Evolutionary conservation across 805 yeast genomes (phyloP).

Genomic region (Metschnikowia arizonensis): DNA sequence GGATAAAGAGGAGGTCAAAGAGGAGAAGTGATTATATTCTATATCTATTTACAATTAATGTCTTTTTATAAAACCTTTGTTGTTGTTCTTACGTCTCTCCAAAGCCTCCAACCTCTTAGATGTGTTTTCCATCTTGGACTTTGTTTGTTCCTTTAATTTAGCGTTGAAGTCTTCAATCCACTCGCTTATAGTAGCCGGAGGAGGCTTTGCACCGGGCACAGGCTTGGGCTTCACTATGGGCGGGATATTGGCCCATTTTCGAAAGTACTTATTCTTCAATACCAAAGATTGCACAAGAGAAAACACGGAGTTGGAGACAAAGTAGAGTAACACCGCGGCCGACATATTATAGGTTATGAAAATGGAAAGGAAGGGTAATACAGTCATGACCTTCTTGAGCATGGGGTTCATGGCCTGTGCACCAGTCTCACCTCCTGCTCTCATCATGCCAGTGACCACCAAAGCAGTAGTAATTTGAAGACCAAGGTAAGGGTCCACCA

Average conservation of each 20-base stretch:
- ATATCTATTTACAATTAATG: too few species aligned
- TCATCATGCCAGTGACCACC: conserved; percentile 68
- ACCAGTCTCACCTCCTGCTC: conserved; percentile 90
- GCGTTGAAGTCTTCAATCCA: conserved; percentile 35
- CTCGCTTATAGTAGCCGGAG: conserved; percentile 33
- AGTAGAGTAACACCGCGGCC: conserved; percentile 80
- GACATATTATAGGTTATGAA: conserved; percentile 86
- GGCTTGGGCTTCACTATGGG: conserved; percentile 55
- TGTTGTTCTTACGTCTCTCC: conserved; percentile 30
- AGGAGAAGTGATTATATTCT: too few species aligned
- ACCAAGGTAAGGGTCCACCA: conserved; percentile 88
- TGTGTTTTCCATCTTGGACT: conserved; percentile 32
- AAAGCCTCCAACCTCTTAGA: conserved; percentile 36
- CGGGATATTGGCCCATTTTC: conserved; percentile 56
- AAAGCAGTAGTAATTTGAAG: conserved; percentile 79
- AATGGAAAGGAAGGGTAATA: conserved; percentile 76
- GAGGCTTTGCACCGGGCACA: conserved; percentile 24
- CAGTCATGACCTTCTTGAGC: conserved; percentile 59
- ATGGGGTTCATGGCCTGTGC: conserved; percentile 60
- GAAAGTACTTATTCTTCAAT: conserved; percentile 55
- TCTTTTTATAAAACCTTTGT: conserved; percentile 37
- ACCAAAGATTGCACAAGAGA: conserved; percentile 70
- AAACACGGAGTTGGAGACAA: conserved; percentile 72
- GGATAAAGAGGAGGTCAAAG: too few species aligned
- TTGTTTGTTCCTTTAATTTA: conserved; percentile 30